Base-by-base conservation (phyloP, 208 protist species). In the Trypanosoma brucei region DNA sequence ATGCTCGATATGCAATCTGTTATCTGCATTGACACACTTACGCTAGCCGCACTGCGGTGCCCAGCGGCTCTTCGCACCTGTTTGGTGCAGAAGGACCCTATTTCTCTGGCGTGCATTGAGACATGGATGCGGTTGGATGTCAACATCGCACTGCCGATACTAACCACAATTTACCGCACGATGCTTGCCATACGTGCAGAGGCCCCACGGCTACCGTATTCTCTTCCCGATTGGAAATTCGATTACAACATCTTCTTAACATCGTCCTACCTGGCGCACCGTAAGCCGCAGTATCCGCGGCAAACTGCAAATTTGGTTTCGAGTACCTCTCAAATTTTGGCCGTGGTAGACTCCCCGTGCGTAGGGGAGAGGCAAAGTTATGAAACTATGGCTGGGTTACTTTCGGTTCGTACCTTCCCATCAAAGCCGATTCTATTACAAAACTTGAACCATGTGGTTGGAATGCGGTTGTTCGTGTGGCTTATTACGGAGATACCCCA, bases 171-270 rank as follows among this genome's bases (percentile, higher is more conserved):
- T 60, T 78, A 83, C 56, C 70, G 65, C 50, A 76, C 74, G 45
- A 75, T 75, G 68, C 68, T 77, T 52, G 69, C 65, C 55, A 65
- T 76, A 40, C 72, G 61, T 60, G 70, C 64, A 64, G 73, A 73
- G 22, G 77, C 80, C 46, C 40, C 56, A 0, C 75, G 80, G 3
- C 69, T 91, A n/a, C 84, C 81, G 48, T 86, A 91, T 70, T 1
- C 59, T n/a, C 66, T 87, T 5, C 68, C 65, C 38, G 22, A 53
- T 11, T 14, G 80, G 5, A 57, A 34, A 64, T 60, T 94, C 9
- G 87, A 94, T 59, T 86, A 83, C 63, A 87, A 89, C 57, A 53
- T 83, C 1, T 89, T 94, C 70, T 84, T 90, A 9, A 38, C 61
- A 31, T 14, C 59, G 30, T n/a, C 13, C 5, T 83, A 77, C 37